Base-by-base conservation (phyloP, 352 stramenopile species). In the Pythium sukuiense region DNA sequence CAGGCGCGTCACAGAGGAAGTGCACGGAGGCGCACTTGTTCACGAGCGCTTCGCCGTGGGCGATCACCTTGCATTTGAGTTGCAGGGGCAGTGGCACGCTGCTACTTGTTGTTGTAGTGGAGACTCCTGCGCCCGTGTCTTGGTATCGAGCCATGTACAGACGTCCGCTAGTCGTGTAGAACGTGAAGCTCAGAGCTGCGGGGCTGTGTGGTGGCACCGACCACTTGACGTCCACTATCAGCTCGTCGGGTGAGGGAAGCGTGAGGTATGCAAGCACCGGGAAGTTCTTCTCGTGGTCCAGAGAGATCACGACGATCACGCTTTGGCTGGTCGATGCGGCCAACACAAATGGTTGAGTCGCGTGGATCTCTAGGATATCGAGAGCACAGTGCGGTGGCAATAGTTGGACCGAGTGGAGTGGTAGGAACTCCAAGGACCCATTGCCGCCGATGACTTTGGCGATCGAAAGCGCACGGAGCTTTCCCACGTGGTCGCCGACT, bases 271-370 rank as follows among this genome's bases (percentile, higher is more conserved):
- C 83, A n/a, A 87, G 53, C 0, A 88, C 76, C 0, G 63, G 69
- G 43, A 94, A 94, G n/a, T 76, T 73, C 35, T 80, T 82, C 50
- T 92, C 83, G 53, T 89, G 82, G 14, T 92, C 85, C 56, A 90
- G 70, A 8, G 82, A 90, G 2, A 92, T 6, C 7, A 92, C 46
- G 45, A 90, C 89, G 3, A 92, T 70, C 0, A 55, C 53, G 13
- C 68, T 54, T 46, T 71, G 73, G 0, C 69, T 56, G 0, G 85
- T 92, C 1, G 85, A 94, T 5, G 80, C 72, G 1, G 76, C 80
- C 43, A 92, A 62, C 6, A 77, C 56, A 18, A 90, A 76, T 0
- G 82, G 59, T 11, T 90, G 81, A 11, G 74, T 83, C 37, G 81
- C 72, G 49, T 94, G 85, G 18, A 90, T 68, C 24, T 77, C 72